Percentiles rank a stretch among this genome's conserved stretches.
These are phyloP conservation scores for Komagataella phaffii DNA, from an alignment of 805 yeast genomes.

Conservation along the genomic window DNA sequence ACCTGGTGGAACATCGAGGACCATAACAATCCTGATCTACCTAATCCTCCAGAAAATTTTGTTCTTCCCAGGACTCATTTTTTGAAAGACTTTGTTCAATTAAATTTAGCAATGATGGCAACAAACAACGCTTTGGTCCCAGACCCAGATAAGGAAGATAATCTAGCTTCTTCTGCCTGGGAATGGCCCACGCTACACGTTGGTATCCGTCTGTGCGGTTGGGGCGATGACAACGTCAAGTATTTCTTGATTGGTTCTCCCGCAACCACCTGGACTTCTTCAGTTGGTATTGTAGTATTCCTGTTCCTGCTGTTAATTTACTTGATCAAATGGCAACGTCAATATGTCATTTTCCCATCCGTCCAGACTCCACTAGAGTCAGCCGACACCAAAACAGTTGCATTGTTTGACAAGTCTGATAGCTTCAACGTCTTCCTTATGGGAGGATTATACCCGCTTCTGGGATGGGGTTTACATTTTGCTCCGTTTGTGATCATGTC, in stretches of 20 bases:
- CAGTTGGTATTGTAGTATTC: conserved; percentile 36
- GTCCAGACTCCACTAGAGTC: conserved; percentile 10
- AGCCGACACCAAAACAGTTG: background rate
- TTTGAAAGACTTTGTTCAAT: conserved; percentile 61
- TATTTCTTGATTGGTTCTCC: conserved; percentile 55
- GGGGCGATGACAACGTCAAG: conserved; percentile 36
- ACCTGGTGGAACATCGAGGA: conserved; percentile 84
- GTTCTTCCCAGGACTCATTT: conserved; percentile 64
- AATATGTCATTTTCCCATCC: conserved; percentile 41
- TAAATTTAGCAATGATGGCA: conserved; percentile 81
- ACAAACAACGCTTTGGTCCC: conserved; percentile 75
- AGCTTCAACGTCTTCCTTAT: conserved; percentile 22
- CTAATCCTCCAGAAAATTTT: conserved; percentile 46
- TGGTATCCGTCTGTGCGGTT: conserved; percentile 55
- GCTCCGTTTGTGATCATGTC: conserved; percentile 88
- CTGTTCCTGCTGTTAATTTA: conserved; percentile 24
- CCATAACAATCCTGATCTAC: conserved; percentile 46
- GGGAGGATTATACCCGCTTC: conserved; percentile 74
- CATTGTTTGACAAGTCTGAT: background rate
- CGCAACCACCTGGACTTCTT: conserved; percentile 51
- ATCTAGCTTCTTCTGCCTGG: conserved; percentile 65
- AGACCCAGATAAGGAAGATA: conserved; percentile 62
- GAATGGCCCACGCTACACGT: conserved; percentile 76
- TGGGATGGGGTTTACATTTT: conserved; percentile 85
- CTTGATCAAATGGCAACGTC: conserved; percentile 75